Percentiles rank a stretch among this genome's conserved stretches.
These are phyloP conservation scores for Andrographis paniculata DNA, from an alignment of 305 asterid genomes.

Conservation along the genomic window DNA sequence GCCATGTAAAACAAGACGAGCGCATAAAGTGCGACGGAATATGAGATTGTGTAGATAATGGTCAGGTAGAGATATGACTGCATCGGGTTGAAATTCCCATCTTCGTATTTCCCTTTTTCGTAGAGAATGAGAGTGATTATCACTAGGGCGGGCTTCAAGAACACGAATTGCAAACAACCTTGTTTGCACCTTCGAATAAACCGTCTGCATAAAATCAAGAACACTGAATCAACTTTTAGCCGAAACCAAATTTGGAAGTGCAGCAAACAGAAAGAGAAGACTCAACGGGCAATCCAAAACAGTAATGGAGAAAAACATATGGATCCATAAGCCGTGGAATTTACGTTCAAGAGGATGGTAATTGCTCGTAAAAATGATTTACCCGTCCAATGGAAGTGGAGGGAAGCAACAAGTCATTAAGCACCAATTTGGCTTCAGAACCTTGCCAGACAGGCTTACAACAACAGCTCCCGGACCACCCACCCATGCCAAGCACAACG, in stretches of 20 bases:
- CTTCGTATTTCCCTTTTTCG: slow-evolving; percentile 83
- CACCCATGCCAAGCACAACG: slow-evolving; percentile 98
- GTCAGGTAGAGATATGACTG: slow-evolving; percentile 96
- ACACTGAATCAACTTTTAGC: slow-evolving; percentile 13
- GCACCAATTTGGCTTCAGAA: slow-evolving; percentile 87
- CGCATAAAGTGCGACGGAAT: slow-evolving; percentile 88
- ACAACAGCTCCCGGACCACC: slow-evolving; percentile 99
- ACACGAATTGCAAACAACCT: slow-evolving; percentile 95
- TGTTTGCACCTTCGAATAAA: slow-evolving; percentile 95
- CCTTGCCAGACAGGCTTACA: slow-evolving; percentile 71
- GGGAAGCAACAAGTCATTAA: slow-evolving; percentile 94
- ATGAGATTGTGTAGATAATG: slow-evolving; percentile 86
- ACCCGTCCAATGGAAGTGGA: slow-evolving; percentile 92
- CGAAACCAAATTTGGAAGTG: too few species aligned
- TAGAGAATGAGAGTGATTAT: slow-evolving; percentile 68
- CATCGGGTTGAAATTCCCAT: slow-evolving; percentile 77
- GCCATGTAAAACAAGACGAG: slow-evolving; percentile 93
- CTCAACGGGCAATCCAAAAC: too few species aligned
- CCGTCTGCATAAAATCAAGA: slow-evolving; percentile 62
- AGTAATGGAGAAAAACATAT: too few species aligned
- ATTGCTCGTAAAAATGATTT: slow-evolving; percentile 14
- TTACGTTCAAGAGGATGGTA: not conserved
- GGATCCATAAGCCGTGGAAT: not conserved
- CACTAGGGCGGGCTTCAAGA: slow-evolving; percentile 87
- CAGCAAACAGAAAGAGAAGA: too few species aligned